Conservation (phyloP, 2,329 filamentous ascomycete species). For the Monilinia laxa region DNA sequence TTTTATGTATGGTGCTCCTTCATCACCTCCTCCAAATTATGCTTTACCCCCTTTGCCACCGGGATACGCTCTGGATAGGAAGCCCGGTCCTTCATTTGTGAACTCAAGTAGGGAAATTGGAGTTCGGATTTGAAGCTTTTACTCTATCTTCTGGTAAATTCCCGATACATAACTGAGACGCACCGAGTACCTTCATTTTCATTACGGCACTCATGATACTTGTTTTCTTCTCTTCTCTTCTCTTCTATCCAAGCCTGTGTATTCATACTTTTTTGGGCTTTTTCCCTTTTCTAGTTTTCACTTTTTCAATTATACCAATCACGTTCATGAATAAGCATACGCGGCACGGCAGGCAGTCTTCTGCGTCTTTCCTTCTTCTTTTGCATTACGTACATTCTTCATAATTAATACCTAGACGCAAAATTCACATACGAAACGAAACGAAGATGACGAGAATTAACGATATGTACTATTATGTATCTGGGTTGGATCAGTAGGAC, state of each 20-base stretch:
- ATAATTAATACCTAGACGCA: conserved; percentile 10
- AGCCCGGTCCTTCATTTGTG: not conserved
- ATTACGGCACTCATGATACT: conserved; percentile 12
- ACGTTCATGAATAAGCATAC: conserved; percentile 7
- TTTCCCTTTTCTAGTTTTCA: not conserved
- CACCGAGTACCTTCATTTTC: not conserved
- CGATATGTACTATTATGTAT: conserved; percentile 13
- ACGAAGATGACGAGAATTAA: not conserved
- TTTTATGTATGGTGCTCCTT: conserved; percentile 37
- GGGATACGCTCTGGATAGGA: conserved; percentile 15
- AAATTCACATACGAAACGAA: conserved; percentile 4
- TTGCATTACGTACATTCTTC: conserved; percentile 9
- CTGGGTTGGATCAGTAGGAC: not conserved
- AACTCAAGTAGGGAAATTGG: conserved; percentile 10
- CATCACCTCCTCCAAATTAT: conserved; percentile 39
- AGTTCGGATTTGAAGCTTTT: not conserved
- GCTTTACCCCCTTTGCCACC: conserved; percentile 39
- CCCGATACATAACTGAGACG: not conserved
- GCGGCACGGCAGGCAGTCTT: conserved; percentile 2
- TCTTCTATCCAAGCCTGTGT: not conserved
- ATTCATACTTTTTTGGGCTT: not conserved
- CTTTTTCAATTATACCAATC: conserved; percentile 1
- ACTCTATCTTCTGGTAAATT: not conserved
- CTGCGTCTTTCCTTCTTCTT: not conserved
- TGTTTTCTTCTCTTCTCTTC: not conserved